phyloP scores from a whole-genome alignment of 805 yeast species.

The Clavispora asparagi region DNA sequence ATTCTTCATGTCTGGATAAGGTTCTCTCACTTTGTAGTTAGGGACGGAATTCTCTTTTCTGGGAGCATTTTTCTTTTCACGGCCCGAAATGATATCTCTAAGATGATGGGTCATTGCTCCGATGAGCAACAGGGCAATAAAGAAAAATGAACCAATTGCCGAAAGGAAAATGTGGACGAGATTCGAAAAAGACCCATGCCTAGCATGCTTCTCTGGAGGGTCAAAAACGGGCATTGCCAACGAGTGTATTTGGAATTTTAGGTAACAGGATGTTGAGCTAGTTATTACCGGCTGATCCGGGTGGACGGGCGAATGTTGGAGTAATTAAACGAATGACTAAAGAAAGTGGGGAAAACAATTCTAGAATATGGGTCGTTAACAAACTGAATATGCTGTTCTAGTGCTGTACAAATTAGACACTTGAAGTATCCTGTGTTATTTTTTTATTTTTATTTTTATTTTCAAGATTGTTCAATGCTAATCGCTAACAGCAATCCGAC shows the following conservation, averaged over 20 bases:
- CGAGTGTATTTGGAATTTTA: not conserved
- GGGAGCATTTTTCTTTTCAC: conserved; percentile 25
- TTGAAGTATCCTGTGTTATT: not conserved
- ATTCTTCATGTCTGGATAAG: conserved; percentile 29
- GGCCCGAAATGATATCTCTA: conserved; percentile 23
- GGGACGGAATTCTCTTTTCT: conserved; percentile 13
- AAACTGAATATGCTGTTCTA: not conserved
- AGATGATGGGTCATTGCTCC: conserved; percentile 30
- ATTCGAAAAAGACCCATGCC: conserved; percentile 18
- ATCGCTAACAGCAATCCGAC: not conserved
- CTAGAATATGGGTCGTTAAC: not conserved
- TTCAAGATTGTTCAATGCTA: not conserved
- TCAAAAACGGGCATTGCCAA: conserved; percentile 10
- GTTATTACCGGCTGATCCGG: not conserved
- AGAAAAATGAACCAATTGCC: conserved; percentile 24
- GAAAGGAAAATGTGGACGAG: conserved; percentile 20
- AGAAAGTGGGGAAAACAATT: not conserved
- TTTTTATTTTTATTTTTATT: not conserved
- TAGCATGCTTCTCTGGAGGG: conserved; percentile 18
- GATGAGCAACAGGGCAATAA: conserved; percentile 19
- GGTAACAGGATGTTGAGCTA: not conserved
- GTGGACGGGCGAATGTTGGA: not conserved
- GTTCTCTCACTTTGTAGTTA: conserved; percentile 27
- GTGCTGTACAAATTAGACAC: not conserved
- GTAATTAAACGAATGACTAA: not conserved